Evolutionary conservation across 2,329 filamentous ascomycete species (phyloP).

Genomic region (Colletotrichum gloeosporioides): DNA sequence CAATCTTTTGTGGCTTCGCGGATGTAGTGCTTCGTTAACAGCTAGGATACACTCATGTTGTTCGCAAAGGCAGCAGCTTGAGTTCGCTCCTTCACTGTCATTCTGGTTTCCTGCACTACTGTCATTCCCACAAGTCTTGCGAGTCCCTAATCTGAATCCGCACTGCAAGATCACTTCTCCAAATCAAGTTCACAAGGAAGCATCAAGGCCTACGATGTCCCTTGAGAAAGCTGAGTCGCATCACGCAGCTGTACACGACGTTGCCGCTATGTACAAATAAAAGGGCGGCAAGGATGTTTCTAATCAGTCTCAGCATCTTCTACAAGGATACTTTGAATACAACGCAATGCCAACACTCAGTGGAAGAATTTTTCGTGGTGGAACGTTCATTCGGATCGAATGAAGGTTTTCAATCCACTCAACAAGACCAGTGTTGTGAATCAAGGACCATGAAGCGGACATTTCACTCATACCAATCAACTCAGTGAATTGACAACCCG

Average conservation of each 20-base stretch:
- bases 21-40: neutral
- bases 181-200: too few species aligned
- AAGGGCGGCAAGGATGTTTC: too few species aligned
- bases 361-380: neutral
- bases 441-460: neutral
- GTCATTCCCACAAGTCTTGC: neutral
- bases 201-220: too few species aligned
- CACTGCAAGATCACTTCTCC: neutral
- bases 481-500: neutral
- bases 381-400: neutral
- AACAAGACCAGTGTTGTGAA: neutral
- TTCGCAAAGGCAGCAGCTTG: neutral
- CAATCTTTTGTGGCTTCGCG: neutral
- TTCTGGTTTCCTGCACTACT: neutral
- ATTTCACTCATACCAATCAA: neutral
- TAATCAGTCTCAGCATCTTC: neutral
- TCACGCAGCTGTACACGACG: too few species aligned
- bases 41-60: neutral
- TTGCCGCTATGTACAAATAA: too few species aligned
- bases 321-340: neutral
- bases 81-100: neutral
- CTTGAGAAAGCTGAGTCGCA: too few species aligned
- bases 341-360: neutral
- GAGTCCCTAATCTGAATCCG: neutral
- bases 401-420: rapidly evolving